Evolutionary conservation across 805 yeast genomes (phyloP), one percentile per base, ranked within the genome.

Genomic region (Candida germanica): DNA sequence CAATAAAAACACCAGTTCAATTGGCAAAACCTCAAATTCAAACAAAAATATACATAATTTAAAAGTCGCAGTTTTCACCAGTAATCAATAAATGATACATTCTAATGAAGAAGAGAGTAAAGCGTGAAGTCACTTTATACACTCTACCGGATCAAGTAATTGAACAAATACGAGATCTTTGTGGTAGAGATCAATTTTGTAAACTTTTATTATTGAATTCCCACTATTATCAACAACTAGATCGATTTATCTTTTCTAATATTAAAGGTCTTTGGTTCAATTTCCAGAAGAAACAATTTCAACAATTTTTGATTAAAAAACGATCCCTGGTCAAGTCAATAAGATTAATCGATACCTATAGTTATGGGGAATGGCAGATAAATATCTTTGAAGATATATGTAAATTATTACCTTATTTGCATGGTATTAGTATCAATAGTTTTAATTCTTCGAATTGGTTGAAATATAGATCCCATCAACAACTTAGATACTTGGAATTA

Each of bases 371-470:
- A 36, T 63, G 67, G 61, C 64, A 62, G 34, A 38, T 52, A 8
- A 63, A 61, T 39, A 35, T 63, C 16, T 51, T 43, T 38, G 42
- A 50, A n/a, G 41, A 43, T 5, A 30, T 57, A 8, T 46, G 55
- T 4, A 40, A 36, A 8, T 26, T 35, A 8, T 46, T 61, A 26
- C 61, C 63, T 0, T 19, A 43, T 3, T 50, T 65, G 14, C 33
- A 36, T 7, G 47, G 40, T 12, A 44, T 66, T 7, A 29, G 44
- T 4, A 49, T 67, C n/a, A 61, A 61, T 35, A 49, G 67, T 4
- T 50, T 46, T 22, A 62, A 56, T 36, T 62, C 67, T 36, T 63
- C 71, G 3, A 56, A 63, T 34, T 67, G 73, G 73, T 48, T 67
- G 29, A 64, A 64, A 38, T 66, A 67, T 42, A 44, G 69, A 25